Conservation (phyloP, 805 yeast genomes). For the Starmerella floricola region DNA sequence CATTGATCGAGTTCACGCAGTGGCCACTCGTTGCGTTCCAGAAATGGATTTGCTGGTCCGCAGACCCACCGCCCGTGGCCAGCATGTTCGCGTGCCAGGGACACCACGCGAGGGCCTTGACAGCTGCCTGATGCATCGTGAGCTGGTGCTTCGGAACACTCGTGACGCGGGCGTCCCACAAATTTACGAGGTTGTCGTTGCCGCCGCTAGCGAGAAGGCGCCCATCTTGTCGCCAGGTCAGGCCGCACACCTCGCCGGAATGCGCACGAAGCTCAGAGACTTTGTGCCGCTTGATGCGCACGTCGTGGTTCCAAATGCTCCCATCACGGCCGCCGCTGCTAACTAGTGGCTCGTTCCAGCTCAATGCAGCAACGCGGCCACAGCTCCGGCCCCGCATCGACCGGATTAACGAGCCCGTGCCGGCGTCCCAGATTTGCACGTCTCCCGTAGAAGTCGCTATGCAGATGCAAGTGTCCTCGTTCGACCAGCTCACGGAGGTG, state of each 20-base stretch:
- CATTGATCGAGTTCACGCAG: slow-evolving; percentile 70
- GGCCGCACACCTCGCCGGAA: slow-evolving; percentile 83
- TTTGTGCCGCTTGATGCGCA: slow-evolving; percentile 68
- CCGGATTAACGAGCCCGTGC: slow-evolving; percentile 57
- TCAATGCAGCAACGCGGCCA: slow-evolving; percentile 68
- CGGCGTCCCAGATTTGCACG: slow-evolving; percentile 89
- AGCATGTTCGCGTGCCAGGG: slow-evolving; percentile 70
- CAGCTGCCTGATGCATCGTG: slow-evolving; percentile 81
- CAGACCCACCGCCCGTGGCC: slow-evolving; percentile 96
- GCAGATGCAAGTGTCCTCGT: slow-evolving; percentile 68
- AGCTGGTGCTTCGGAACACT: slow-evolving; percentile 59
- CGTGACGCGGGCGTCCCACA: slow-evolving; percentile 75
- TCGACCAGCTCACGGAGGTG: slow-evolving; percentile 78
- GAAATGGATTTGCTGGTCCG: slow-evolving; percentile 77
- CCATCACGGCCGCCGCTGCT: slow-evolving; percentile 87
- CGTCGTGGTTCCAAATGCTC: slow-evolving; percentile 76
- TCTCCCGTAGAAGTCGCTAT: slow-evolving; percentile 75
- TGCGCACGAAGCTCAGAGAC: slow-evolving; percentile 52
- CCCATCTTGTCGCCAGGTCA: slow-evolving; percentile 77
- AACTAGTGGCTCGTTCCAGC: slow-evolving; percentile 72
- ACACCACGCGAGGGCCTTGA: slow-evolving; percentile 90
- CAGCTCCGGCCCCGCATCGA: slow-evolving; percentile 57
- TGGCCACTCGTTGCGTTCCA: slow-evolving; percentile 93
- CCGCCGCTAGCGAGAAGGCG: slow-evolving; percentile 83
- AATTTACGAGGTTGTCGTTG: slow-evolving; percentile 81